Conservation (phyloP, 2,329 filamentous ascomycete species). For the Ceratocystis cacaofunesta region DNA sequence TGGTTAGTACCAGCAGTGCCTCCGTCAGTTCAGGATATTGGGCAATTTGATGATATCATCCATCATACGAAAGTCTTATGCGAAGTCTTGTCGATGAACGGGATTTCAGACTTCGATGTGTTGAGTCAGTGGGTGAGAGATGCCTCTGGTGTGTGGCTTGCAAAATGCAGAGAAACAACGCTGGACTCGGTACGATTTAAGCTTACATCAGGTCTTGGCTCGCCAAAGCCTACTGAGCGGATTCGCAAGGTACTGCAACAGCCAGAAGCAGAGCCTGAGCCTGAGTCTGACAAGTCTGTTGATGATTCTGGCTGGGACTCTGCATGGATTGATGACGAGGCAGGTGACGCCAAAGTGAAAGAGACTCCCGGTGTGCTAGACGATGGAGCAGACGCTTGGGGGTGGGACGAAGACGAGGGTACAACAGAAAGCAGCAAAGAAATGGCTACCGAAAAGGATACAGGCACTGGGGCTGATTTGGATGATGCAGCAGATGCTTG, state of each 20-base stretch:
- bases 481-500: constrained; percentile 53
- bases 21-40: constrained; percentile 54
- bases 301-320: constrained; percentile 57
- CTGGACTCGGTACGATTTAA: constrained; percentile 59
- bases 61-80: constrained; percentile 50
- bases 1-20: constrained; percentile 72
- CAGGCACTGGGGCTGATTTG: constrained; percentile 22
- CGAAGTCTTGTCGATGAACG: constrained; percentile 41
- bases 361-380: constrained; percentile 21
- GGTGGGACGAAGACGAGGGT: constrained; percentile 59
- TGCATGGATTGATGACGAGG: constrained; percentile 57
- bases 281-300: constrained; percentile 18
- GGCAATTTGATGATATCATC: constrained; percentile 56
- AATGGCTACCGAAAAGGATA: constrained; percentile 7
- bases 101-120: constrained; percentile 47
- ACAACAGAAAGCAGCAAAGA: constrained; percentile 21
- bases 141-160: constrained; percentile 71
- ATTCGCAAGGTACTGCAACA: constrained; percentile 68
- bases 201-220: constrained; percentile 49
- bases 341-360: constrained; percentile 19
- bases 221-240: constrained; percentile 59
- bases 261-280: constrained; percentile 38
- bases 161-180: constrained; percentile 64
- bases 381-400: constrained; percentile 56
- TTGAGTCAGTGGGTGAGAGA: constrained; percentile 68